Evolutionary conservation across 2,329 filamentous ascomycete species (phyloP), one percentile per base, ranked within the genome.

Genomic region (Rugonectria rugulosa): DNA sequence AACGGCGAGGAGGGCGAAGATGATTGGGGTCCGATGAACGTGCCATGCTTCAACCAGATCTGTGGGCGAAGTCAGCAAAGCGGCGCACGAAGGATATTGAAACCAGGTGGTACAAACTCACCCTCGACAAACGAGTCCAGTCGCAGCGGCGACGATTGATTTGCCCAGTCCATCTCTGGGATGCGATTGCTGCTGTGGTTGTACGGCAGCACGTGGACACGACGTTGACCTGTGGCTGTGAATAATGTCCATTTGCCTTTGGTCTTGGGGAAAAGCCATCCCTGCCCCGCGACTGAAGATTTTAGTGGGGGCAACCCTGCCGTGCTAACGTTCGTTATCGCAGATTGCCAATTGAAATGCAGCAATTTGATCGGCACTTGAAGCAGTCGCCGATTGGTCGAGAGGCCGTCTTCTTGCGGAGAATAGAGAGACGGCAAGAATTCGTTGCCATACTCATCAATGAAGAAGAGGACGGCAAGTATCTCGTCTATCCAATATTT

Each of bases 21-120:
- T 71, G 23, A 81, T 73, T 1, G 75, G 71, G 14, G 77, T 77
- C 19, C 80, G 76, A 56, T 81, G 72, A 44, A 68, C 59, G 60
- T 82, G 79, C 80, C 80, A 83, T 9, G 73, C 53, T 41, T 78
- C 76, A 10, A 79, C 65, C 52, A 73, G 44, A 40, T 74, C 75
- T 77, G 49, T 15, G 26, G 45, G 45, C 60, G 37, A 54, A 52
- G 54, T 54, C 15, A 41, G 52, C 38, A 51, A 23, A 47, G 54
- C 29, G 43, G 49, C 20, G 20, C 41, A 46, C n/a, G n/a, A n/a
- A n/a, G n/a, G n/a, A n/a, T n/a, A 20, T 23, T n/a, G n/a, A 14
- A 37, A 26, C 11, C 34, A 23, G 46, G 32, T 10, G 31, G 24
- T 3, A n/a, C n/a, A 53, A 24, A 40, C 59, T 60, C 41, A 66